Conservation (phyloP, 78 protist genomes). For the Guillardia theta region DNA sequence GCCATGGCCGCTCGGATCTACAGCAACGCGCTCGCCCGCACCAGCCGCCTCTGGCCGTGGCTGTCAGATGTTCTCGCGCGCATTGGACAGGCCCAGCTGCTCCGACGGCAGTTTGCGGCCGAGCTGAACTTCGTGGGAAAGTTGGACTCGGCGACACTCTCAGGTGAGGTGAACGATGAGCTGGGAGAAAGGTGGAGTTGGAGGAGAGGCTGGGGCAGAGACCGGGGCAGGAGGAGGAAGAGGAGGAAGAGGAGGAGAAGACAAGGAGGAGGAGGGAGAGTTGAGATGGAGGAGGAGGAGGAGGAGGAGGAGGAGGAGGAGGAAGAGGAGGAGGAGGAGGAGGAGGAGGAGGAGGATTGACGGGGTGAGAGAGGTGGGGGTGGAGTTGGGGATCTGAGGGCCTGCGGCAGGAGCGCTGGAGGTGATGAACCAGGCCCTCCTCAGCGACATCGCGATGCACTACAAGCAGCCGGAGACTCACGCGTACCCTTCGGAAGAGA, state of each 20-base stretch:
- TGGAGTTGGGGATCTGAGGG: too few relatives aligned
- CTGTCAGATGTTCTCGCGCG: constrained; percentile 36
- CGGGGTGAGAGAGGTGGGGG: too few relatives aligned
- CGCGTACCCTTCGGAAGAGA: constrained; percentile 79
- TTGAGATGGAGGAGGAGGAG: too few relatives aligned
- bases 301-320: too few relatives aligned
- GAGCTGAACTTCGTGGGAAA: constrained; percentile 49
- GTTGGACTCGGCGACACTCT: not conserved
- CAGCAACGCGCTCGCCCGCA: constrained; percentile 50
- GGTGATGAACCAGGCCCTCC: constrained; percentile 66
- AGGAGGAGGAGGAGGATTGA: too few relatives aligned
- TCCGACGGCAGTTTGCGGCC: constrained; percentile 75
- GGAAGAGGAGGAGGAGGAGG: too few relatives aligned
- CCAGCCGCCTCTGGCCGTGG: constrained; percentile 52
- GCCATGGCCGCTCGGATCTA: constrained; percentile 48
- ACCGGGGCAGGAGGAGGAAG: too few relatives aligned
- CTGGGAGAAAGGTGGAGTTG: too few relatives aligned
- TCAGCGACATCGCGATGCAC: constrained; percentile 73
- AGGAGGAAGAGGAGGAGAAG: too few relatives aligned
- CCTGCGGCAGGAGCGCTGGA: constrained; percentile 53
- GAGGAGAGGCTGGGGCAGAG: too few relatives aligned
- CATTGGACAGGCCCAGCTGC: constrained; percentile 82
- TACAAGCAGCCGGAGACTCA: constrained; percentile 50
- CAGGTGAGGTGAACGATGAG: not conserved
- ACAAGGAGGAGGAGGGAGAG: too few relatives aligned